Evolutionary conservation across 495 filamentous ascomycete species (phyloP).

Genomic region (Podospora comata): DNA sequence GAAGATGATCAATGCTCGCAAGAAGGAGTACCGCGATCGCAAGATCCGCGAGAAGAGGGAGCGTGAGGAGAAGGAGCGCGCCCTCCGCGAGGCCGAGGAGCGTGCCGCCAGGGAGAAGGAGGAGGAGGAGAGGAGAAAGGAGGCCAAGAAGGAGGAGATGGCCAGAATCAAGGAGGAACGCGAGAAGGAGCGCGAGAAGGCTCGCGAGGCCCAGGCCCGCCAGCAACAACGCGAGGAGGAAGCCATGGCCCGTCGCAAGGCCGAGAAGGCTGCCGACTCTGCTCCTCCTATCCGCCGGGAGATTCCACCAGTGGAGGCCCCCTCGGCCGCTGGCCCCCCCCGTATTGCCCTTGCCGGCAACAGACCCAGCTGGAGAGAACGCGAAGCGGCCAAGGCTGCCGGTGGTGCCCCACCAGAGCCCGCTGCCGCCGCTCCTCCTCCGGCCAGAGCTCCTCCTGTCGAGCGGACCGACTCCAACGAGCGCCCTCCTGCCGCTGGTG

Average conservation of each 20-base stretch:
- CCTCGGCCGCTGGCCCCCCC: conserved; percentile 35
- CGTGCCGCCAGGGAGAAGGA: conserved; percentile 72
- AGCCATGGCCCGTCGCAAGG: conserved; percentile 49
- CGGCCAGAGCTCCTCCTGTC: conserved; percentile 31
- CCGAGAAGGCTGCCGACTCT: conserved; percentile 41
- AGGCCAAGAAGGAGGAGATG: conserved; percentile 58
- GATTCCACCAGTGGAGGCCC: conserved; percentile 37
- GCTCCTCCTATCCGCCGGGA: conserved; percentile 36
- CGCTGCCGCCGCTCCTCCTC: conserved; percentile 18
- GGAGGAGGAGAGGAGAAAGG: conserved; percentile 70
- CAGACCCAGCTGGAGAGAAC: conserved; percentile 46
- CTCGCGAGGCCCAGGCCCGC: conserved; percentile 46
- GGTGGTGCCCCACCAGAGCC: conserved; percentile 11
- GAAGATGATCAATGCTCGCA: conserved; percentile 78
- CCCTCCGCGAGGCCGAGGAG: conserved; percentile 79
- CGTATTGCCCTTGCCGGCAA: conserved; percentile 31
- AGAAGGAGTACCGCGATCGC: conserved; percentile 76
- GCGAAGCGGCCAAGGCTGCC: conserved; percentile 35
- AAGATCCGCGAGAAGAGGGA: conserved; percentile 73
- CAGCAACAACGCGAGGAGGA: conserved; percentile 54
- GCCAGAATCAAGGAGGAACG: conserved; percentile 73
- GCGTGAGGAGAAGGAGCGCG: conserved; percentile 74
- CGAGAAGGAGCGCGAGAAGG: conserved; percentile 74
- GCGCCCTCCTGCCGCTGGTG: conserved; percentile 38
- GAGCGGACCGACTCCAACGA: conserved; percentile 55